Evolutionary conservation across 352 stramenopile species (phyloP).

Genomic region (Phytophthora gonapodyides): DNA sequence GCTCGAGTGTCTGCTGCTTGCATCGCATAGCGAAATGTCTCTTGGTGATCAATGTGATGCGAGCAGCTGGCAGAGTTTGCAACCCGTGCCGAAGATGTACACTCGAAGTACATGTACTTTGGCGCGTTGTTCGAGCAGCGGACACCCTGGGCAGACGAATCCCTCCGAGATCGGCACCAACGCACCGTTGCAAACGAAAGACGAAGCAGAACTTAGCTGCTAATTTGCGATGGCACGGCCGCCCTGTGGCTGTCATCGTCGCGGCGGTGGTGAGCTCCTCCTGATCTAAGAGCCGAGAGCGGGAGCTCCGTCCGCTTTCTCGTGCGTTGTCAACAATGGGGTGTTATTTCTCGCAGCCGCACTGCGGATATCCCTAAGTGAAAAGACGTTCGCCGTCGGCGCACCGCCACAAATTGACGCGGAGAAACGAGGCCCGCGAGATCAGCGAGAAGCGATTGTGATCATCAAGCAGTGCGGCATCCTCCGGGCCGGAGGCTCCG

Average conservation of each 20-base stretch:
- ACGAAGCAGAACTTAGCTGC: constrained; percentile 18
- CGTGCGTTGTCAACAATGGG: constrained; percentile 16
- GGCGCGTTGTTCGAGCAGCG: constrained; percentile 16
- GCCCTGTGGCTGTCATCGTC: background rate
- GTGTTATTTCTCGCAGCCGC: constrained; percentile 17
- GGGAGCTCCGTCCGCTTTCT: constrained; percentile 6
- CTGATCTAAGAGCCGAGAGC: constrained; percentile 4
- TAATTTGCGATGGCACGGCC: constrained; percentile 13
- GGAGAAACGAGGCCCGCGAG: constrained; percentile 27
- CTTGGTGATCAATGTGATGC: constrained; percentile 5
- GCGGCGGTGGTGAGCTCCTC: constrained; percentile 1
- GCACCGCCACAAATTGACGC: constrained; percentile 29
- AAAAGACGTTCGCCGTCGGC: constrained; percentile 7
- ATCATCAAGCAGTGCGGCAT: constrained; percentile 20
- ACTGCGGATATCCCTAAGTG: constrained; percentile 26
- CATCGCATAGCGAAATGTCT: constrained; percentile 17
- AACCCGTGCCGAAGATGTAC: constrained; percentile 11
- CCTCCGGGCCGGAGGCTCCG: too few species aligned
- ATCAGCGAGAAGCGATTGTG: constrained; percentile 19
- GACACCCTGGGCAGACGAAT: constrained; percentile 2
- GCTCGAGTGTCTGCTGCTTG: constrained; percentile 11
- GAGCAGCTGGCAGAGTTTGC: constrained; percentile 10
- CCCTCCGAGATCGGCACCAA: constrained; percentile 12
- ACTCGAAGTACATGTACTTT: too few species aligned
- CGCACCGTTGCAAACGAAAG: constrained; percentile 9